A percentile compares a stretch with the other conserved stretches of the same genome.
phyloP scores from a whole-genome alignment of 1,284 basidiomycete species.

The Cystobasidium slooffiae region DNA sequence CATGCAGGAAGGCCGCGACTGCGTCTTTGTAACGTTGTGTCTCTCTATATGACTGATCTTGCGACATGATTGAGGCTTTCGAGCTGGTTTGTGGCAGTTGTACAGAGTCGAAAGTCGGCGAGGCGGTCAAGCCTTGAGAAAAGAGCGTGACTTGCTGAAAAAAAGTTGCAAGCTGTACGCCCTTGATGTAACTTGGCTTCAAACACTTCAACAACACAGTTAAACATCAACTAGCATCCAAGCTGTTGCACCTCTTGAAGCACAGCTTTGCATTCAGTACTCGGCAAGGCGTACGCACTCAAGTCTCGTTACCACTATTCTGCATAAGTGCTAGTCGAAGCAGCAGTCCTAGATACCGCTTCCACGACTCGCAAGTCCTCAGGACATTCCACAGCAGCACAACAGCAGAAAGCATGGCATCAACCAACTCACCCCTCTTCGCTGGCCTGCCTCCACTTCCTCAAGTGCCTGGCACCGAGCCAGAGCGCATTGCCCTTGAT shows the following conservation, averaged over 20 bases:
- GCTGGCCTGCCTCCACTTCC: slow-evolving; percentile 41
- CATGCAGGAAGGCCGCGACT: slow-evolving; percentile 21
- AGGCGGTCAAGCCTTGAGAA: background rate
- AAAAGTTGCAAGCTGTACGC: background rate
- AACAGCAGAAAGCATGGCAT: slow-evolving; percentile 34
- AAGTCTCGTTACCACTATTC: background rate
- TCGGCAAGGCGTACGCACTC: slow-evolving; percentile 2
- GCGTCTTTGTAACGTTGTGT: slow-evolving; percentile 25
- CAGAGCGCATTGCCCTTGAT: slow-evolving; percentile 64
- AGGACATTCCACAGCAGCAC: background rate
- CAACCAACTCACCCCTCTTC: slow-evolving; percentile 41
- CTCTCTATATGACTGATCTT: slow-evolving; percentile 5
- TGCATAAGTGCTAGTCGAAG: background rate
- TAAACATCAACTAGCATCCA: background rate
- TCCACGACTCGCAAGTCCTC: background rate
- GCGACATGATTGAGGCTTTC: background rate
- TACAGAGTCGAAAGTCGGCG: background rate
- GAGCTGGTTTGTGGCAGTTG: background rate
- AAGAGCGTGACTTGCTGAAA: background rate
- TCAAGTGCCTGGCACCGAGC: slow-evolving; percentile 31
- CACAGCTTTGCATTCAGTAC: slow-evolving; percentile 17
- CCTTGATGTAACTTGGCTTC: background rate
- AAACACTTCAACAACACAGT: background rate
- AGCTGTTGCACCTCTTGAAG: slow-evolving; percentile 34
- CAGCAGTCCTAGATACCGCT: background rate